Percentiles rank a stretch among this genome's conserved stretches.
phyloP scores from a whole-genome alignment of 768 basidiomycete genomes.

The Panaeolus cyanescens region DNA sequence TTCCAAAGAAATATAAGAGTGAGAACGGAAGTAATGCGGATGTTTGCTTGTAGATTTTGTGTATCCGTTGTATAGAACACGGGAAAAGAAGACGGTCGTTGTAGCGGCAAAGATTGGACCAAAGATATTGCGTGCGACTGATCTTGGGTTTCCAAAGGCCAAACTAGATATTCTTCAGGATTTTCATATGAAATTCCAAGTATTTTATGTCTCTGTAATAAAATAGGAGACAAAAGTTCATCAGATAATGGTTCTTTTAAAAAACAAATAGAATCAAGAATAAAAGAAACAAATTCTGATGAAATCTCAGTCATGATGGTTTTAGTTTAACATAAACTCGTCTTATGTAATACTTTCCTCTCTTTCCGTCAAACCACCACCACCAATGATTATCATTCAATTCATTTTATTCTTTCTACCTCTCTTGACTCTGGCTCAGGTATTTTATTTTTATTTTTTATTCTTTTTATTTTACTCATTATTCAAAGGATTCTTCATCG shows the following conservation, averaged over 20 bases:
- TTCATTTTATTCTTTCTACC: slow-evolving; percentile 40
- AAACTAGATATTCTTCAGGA: slow-evolving; percentile 61
- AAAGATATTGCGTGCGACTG: slow-evolving; percentile 38
- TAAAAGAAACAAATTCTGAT: slow-evolving; percentile 40
- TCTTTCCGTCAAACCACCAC: slow-evolving; percentile 1
- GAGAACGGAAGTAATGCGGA: slow-evolving; percentile 46
- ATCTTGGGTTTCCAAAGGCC: slow-evolving; percentile 48
- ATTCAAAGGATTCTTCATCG: neutral
- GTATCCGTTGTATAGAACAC: slow-evolving; percentile 45
- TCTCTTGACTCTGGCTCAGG: slow-evolving; percentile 46
- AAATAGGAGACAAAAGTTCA: slow-evolving; percentile 59
- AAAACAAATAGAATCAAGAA: slow-evolving; percentile 61
- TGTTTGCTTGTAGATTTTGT: slow-evolving; percentile 60
- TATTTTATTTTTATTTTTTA: slow-evolving; percentile 13
- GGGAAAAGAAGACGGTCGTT: slow-evolving; percentile 19
- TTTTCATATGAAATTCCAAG: slow-evolving; percentile 54
- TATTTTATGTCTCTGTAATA: slow-evolving; percentile 67
- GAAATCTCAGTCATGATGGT: slow-evolving; percentile 23
- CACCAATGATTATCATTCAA: slow-evolving; percentile 12
- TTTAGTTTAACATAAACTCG: neutral
- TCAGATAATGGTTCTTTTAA: slow-evolving; percentile 54
- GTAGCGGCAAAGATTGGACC: slow-evolving; percentile 26
- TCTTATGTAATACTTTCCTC: neutral
- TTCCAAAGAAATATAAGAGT: slow-evolving; percentile 76
- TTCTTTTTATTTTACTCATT: neutral